Evolutionary conservation across 305 asterid species (phyloP).

Genomic region (Stenogyne calaminthoides): DNA sequence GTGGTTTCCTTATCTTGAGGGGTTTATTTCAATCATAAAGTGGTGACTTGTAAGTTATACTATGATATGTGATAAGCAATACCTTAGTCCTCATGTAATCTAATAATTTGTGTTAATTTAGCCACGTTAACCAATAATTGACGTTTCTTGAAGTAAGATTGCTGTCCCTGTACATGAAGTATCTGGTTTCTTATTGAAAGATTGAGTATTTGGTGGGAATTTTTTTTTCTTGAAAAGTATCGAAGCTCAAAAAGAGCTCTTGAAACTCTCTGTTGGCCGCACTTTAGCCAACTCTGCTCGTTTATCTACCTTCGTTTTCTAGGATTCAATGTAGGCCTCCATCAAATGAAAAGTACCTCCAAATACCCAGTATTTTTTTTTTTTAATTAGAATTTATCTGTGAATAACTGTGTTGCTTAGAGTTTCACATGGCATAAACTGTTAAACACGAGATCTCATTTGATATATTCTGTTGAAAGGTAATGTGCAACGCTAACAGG

Average conservation of each 20-base stretch:
- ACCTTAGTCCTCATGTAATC: background rate
- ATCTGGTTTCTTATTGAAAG: background rate
- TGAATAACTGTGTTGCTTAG: background rate
- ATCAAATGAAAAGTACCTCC: background rate
- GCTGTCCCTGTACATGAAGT: background rate
- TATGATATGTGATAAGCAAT: slow-evolving; percentile 3
- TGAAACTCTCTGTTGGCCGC: background rate
- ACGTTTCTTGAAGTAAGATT: background rate
- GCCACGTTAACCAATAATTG: background rate
- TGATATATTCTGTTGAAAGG: slow-evolving; percentile 32
- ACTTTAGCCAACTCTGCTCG: background rate
- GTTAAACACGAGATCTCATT: slow-evolving; percentile 4
- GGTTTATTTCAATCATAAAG: background rate
- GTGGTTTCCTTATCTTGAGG: background rate
- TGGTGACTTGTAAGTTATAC: slow-evolving; percentile 4
- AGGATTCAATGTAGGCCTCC: background rate
- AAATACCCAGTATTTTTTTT: background rate
- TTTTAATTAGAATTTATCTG: background rate
- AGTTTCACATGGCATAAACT: background rate
- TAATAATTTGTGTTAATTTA: background rate
- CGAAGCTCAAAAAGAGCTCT: background rate
- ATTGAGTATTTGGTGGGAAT: background rate
- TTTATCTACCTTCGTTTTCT: background rate
- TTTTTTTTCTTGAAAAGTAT: background rate
- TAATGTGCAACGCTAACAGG: slow-evolving; percentile 51